Conservation (phyloP, 2,329 filamentous ascomycete genomes). For the Trichoderma lentiforme region DNA sequence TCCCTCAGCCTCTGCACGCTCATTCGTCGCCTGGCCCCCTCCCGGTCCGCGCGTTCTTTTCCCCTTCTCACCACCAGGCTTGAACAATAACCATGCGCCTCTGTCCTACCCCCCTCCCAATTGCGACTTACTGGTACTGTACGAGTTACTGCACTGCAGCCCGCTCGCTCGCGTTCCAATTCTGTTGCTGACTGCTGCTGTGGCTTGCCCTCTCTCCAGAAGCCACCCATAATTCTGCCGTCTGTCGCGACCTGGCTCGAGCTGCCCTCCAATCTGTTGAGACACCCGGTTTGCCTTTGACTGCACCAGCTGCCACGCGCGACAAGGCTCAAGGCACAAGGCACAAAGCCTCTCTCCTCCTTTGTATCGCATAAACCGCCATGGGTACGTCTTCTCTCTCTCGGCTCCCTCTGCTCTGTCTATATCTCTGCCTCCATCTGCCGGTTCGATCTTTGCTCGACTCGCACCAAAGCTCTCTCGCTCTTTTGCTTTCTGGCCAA, state of each 20-base stretch:
- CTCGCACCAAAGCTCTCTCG: neutral
- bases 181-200: conserved; percentile 30
- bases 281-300: conserved; percentile 26
- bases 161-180: conserved; percentile 29
- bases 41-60: conserved; percentile 22
- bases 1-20: conserved; percentile 18
- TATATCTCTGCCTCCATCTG: neutral
- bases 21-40: conserved; percentile 22
- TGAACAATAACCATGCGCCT: conserved; percentile 20
- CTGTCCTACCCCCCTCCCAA: conserved; percentile 24
- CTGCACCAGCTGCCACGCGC: conserved; percentile 13
- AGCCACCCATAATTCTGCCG: conserved; percentile 25
- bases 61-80: conserved; percentile 21
- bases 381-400: conserved; percentile 24
- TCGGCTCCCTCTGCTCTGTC: conserved; percentile 14
- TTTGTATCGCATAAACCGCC: conserved; percentile 24
- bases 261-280: conserved; percentile 26
- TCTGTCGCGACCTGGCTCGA: conserved; percentile 23
- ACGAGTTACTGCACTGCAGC: conserved; percentile 21
- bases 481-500: conserved; percentile 1
- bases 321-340: conserved; percentile 22
- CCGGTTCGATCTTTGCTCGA: neutral
- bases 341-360: conserved; percentile 20
- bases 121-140: conserved; percentile 27
- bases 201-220: conserved; percentile 29